Conservation (phyloP, 331 rosid genomes). For the Acacia concinna region DNA sequence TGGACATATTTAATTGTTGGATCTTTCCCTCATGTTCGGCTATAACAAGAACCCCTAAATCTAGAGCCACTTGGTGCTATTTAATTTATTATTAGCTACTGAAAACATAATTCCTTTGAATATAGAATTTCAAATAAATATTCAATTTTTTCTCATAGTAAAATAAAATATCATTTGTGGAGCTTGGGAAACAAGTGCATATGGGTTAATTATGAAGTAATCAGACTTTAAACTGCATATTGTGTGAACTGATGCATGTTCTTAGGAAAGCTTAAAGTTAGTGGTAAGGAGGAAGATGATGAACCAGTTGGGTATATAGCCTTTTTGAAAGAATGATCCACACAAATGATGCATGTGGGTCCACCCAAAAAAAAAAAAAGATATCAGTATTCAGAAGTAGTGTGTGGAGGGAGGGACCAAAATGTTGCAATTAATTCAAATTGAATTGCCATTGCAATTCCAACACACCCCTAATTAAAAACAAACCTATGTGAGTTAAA, state of each 20-base stretch:
- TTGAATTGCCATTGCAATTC: constrained; percentile 11
- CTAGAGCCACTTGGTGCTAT: too few species aligned
- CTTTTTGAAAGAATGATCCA: constrained; percentile 45
- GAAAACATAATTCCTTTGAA: too few species aligned
- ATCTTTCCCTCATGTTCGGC: too few species aligned
- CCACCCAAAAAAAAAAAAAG: not conserved
- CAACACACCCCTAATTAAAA: not conserved
- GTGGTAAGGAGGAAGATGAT: constrained; percentile 31
- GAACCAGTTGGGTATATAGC: constrained; percentile 28
- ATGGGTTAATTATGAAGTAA: not conserved
- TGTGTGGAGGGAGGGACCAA: constrained; percentile 59
- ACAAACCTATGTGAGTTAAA: not conserved
- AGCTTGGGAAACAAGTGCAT: not conserved
- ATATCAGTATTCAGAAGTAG: not conserved
- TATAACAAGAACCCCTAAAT: too few species aligned
- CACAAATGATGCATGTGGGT: constrained; percentile 46
- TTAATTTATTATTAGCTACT: too few species aligned
- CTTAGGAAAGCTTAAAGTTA: constrained; percentile 35
- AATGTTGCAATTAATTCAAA: constrained; percentile 33
- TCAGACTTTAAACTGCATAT: not conserved
- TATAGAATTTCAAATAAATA: too few species aligned
- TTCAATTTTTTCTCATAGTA: not conserved
- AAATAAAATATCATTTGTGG: not conserved
- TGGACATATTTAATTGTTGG: not conserved
- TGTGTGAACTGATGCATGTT: not conserved